A percentile compares a stretch with the other conserved stretches of the same genome.
phyloP scores from a whole-genome alignment of 495 filamentous ascomycete species.

The Tuber calosporum region DNA sequence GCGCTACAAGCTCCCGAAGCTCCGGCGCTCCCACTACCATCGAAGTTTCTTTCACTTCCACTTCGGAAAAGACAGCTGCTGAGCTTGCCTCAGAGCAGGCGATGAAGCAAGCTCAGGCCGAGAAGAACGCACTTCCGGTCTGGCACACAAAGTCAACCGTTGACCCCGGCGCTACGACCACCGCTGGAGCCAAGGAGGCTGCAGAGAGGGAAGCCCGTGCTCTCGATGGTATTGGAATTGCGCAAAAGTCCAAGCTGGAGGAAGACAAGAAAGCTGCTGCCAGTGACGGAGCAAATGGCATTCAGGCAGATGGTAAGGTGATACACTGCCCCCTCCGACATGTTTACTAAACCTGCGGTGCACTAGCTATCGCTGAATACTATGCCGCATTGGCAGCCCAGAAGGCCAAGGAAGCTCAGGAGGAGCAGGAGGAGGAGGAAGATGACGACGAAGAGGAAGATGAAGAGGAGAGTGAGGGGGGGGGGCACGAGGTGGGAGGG shows the following conservation, averaged over 20 bases:
- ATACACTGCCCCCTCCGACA: neutral
- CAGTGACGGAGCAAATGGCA: slow-evolving; percentile 41
- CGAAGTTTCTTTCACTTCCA: slow-evolving; percentile 67
- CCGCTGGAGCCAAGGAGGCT: slow-evolving; percentile 40
- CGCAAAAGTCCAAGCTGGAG: slow-evolving; percentile 48
- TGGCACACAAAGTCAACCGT: slow-evolving; percentile 91
- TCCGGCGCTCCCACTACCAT: slow-evolving; percentile 65
- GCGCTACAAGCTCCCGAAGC: slow-evolving; percentile 62
- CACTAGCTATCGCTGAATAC: slow-evolving; percentile 47
- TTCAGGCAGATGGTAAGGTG: slow-evolving; percentile 36
- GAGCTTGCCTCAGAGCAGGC: slow-evolving; percentile 65
- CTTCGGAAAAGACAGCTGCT: slow-evolving; percentile 64
- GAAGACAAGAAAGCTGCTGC: slow-evolving; percentile 51
- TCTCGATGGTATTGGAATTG: slow-evolving; percentile 39
- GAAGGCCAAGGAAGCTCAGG: slow-evolving; percentile 47
- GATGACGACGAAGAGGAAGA: slow-evolving; percentile 50
- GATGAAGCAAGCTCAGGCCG: slow-evolving; percentile 64
- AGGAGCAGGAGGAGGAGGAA: slow-evolving; percentile 47
- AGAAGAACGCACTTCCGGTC: slow-evolving; percentile 76
- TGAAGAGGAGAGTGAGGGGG: neutral
- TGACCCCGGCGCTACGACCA: slow-evolving; percentile 43
- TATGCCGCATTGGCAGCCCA: slow-evolving; percentile 52
- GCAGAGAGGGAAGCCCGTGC: slow-evolving; percentile 42
- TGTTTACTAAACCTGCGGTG: slow-evolving; percentile 12
- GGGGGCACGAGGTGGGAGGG: slow-evolving; percentile 43